phyloP scores from a whole-genome alignment of 192 early-diverging fungal species.

The Gonapodya sp. region DNA sequence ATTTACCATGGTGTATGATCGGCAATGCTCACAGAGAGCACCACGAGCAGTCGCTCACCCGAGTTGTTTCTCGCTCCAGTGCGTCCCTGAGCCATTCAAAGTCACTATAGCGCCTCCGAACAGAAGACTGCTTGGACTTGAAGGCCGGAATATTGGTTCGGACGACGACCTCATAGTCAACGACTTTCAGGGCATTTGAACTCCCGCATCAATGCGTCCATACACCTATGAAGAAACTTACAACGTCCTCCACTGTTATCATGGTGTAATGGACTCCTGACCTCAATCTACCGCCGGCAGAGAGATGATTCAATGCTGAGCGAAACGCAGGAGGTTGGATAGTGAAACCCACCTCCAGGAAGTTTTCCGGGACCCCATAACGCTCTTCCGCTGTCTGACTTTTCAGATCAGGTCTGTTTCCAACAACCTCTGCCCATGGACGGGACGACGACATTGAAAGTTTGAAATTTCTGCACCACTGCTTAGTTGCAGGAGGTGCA shows the following conservation, averaged over 20 bases:
- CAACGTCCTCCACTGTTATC: conserved; percentile 27
- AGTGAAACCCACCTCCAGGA: conserved; percentile 41
- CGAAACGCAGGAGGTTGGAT: background rate
- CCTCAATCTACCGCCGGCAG: too few relatives aligned
- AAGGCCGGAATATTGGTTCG: conserved; percentile 96
- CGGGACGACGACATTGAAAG: background rate
- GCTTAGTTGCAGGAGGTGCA: too few relatives aligned
- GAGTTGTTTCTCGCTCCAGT: conserved; percentile 77
- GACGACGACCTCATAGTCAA: conserved; percentile 93
- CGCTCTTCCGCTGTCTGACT: conserved; percentile 8
- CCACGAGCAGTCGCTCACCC: conserved; percentile 15
- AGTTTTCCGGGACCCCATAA: conserved; percentile 75
- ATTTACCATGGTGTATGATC: background rate
- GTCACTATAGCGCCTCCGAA: conserved; percentile 89
- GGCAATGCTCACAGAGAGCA: background rate
- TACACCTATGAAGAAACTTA: conserved; percentile 7
- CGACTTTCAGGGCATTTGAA: conserved; percentile 49
- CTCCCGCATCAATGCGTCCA: background rate
- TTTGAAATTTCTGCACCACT: too few relatives aligned
- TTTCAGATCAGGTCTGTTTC: background rate
- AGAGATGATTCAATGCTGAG: background rate
- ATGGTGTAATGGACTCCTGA: conserved; percentile 79
- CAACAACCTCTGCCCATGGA: background rate
- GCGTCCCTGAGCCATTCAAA: conserved; percentile 98
- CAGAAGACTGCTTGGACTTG: conserved; percentile 71